Evolutionary conservation across 2,329 filamentous ascomycete species (phyloP).

Genomic region (Pestalotiopsis sp.): DNA sequence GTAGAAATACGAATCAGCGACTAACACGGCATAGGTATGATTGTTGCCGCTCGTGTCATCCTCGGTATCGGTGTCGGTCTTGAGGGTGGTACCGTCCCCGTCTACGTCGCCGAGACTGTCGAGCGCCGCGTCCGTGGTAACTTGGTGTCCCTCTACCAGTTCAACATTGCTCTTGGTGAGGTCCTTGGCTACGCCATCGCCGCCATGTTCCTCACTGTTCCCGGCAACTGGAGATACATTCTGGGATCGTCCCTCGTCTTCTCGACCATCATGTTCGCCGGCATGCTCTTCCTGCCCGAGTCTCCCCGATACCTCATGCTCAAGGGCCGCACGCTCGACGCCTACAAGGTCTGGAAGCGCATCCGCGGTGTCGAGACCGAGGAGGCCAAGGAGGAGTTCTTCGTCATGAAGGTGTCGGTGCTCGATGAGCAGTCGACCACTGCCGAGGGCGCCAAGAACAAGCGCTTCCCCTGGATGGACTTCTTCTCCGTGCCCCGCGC

Average conservation of each 20-base stretch:
- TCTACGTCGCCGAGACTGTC: constrained; percentile 76
- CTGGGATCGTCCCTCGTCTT: constrained; percentile 73
- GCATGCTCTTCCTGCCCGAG: constrained; percentile 75
- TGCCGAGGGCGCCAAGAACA: constrained; percentile 51
- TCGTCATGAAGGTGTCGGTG: constrained; percentile 69
- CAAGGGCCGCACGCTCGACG: constrained; percentile 61
- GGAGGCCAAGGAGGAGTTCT: constrained; percentile 70
- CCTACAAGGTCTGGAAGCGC: constrained; percentile 72
- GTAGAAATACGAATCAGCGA: background rate
- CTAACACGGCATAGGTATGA: constrained; percentile 52
- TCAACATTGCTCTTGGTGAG: constrained; percentile 76
- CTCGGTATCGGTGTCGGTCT: constrained; percentile 73
- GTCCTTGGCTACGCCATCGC: constrained; percentile 74
- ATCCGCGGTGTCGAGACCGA: constrained; percentile 62
- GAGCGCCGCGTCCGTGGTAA: constrained; percentile 70
- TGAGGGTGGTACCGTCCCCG: constrained; percentile 73
- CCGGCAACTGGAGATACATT: constrained; percentile 74
- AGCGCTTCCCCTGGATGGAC: constrained; percentile 70
- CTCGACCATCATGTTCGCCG: constrained; percentile 62
- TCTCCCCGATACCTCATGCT: constrained; percentile 71
- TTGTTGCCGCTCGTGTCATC: constrained; percentile 68
- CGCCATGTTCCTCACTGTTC: constrained; percentile 71
- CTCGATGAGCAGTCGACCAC: constrained; percentile 57
- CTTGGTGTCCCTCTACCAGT: constrained; percentile 73
- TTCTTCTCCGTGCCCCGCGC: constrained; percentile 72